Evolutionary conservation across 1,284 basidiomycete genomes (phyloP), one percentile per base, ranked within the genome.

Genomic region (Athelia sp.): DNA sequence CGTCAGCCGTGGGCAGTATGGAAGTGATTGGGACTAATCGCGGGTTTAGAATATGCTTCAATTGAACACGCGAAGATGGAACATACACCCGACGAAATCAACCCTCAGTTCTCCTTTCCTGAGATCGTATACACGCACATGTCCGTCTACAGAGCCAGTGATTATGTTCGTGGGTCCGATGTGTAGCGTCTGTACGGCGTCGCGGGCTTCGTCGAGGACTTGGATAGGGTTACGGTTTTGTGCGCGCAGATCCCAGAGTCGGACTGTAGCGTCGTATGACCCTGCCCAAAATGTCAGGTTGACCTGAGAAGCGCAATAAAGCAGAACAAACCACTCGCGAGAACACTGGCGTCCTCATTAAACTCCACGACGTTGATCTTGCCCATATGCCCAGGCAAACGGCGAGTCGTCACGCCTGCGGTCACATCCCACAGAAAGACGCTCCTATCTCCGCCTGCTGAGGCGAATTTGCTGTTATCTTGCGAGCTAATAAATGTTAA

Each of bases 361-460:
- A 98, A 96, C 52, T 90, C 88, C 4, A 98, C 93, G 6, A 82
- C 79, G 66, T 97, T 86, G 47, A 99, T 87, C 62, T 93, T 93
- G 3, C 92, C 84, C 71, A 90, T 82, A 65, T 98, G 95, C 0
- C 93, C 96, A 18, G 87, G 72, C 52, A 98, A 78, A 44, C 94
- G 75, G 38, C 93, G 77, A 22, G 87, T 81, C 1, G 94, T 90
- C 36, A 81, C 76, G 1, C 92, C 96, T 14, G 87, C 83, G 10
- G 87, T 82, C 8, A 99, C 96, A 63, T 99, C 97, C 96, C 96
- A 99, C 19, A 98, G 67, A 58, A 94, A 95, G 0, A 98, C 87
- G 43, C 84, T 84, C 55, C 91, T 84, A 67, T 99, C 97, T 3
- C 92, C 93, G 35, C 97, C 97, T 22, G 89, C 92, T 2, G 90